These are phyloP conservation scores for Coprinopsis strossmayeri DNA, from an alignment of 768 basidiomycete species.

Conservation along the genomic window DNA sequence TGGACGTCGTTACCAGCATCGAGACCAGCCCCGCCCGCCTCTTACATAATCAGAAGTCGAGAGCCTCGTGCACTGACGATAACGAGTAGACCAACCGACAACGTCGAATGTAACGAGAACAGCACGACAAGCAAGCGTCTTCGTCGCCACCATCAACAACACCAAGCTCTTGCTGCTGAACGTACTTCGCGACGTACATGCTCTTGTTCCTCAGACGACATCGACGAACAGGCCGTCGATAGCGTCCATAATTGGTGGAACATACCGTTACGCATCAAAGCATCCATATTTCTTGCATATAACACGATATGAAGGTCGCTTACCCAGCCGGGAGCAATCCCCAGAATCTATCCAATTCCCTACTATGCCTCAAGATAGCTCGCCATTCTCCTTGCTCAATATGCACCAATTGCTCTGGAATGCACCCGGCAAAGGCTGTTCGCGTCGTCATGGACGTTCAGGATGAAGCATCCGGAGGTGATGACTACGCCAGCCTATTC, in stretches of 20 bases:
- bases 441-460: slow-evolving; percentile 49
- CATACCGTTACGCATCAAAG: not conserved
- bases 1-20: too few relatives aligned
- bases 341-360: slow-evolving; percentile 39
- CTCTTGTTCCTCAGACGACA: not conserved
- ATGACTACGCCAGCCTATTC: not conserved
- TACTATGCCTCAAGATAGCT: slow-evolving; percentile 70
- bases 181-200: slow-evolving; percentile 2
- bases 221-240: not conserved
- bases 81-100: not conserved
- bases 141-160: not conserved
- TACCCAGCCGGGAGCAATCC: slow-evolving; percentile 60
- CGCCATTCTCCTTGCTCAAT: slow-evolving; percentile 67
- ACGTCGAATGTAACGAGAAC: not conserved
- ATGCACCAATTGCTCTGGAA: slow-evolving; percentile 63
- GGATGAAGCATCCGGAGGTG: not conserved
- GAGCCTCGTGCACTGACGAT: slow-evolving; percentile 2
- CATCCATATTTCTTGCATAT: slow-evolving; percentile 12
- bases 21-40: not conserved
- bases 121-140: too few relatives aligned
- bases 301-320: slow-evolving; percentile 46
- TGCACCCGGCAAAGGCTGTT: slow-evolving; percentile 56
- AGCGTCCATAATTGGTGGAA: not conserved
- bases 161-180: not conserved
- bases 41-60: not conserved